Percentiles rank a stretch among this genome's conserved stretches.
phyloP scores from a whole-genome alignment of 2,329 filamentous ascomycete species.

The Mycogone perniciosa region DNA sequence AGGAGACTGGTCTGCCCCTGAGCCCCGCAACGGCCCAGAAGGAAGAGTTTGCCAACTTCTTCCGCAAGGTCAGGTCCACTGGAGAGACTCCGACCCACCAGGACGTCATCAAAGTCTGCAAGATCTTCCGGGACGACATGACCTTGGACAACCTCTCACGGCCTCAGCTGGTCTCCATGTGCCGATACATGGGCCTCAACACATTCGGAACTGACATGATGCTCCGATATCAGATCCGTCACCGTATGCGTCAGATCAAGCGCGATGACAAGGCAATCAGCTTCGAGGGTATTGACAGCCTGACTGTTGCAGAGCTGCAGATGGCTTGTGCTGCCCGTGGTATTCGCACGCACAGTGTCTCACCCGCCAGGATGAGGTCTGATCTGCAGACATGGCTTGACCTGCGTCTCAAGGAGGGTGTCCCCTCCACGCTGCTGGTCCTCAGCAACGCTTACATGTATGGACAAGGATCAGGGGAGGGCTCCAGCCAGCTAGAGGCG shows the following conservation, averaged over 20 bases:
- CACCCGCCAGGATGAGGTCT: constrained; percentile 77
- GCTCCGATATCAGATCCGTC: constrained; percentile 92
- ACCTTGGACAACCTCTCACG: constrained; percentile 95
- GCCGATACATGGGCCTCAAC: constrained; percentile 96
- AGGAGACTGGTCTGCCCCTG: constrained; percentile 87
- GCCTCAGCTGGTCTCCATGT: constrained; percentile 94
- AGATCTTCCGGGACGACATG: constrained; percentile 96
- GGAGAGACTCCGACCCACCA: constrained; percentile 82
- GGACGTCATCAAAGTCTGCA: constrained; percentile 98
- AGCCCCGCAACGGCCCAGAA: constrained; percentile 78
- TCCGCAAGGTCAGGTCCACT: constrained; percentile 89
- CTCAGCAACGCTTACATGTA: constrained; percentile 98
- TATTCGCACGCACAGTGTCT: constrained; percentile 86
- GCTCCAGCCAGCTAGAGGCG: constrained; percentile 85
- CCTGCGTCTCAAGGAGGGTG: constrained; percentile 82
- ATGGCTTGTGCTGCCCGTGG: constrained; percentile 86
- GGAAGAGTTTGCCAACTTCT: constrained; percentile 93
- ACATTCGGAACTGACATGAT: constrained; percentile 97
- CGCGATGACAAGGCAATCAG: constrained; percentile 91
- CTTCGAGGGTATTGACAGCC: constrained; percentile 85
- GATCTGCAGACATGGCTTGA: constrained; percentile 94
- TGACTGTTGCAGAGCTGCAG: constrained; percentile 91
- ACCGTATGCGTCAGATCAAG: constrained; percentile 99
- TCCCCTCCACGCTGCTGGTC: constrained; percentile 93
- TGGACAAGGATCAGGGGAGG: constrained; percentile 79